Percentiles rank a stretch among this genome's conserved stretches.
phyloP scores from a whole-genome alignment of 805 yeast genomes.

The Monosporozyma solicola region DNA sequence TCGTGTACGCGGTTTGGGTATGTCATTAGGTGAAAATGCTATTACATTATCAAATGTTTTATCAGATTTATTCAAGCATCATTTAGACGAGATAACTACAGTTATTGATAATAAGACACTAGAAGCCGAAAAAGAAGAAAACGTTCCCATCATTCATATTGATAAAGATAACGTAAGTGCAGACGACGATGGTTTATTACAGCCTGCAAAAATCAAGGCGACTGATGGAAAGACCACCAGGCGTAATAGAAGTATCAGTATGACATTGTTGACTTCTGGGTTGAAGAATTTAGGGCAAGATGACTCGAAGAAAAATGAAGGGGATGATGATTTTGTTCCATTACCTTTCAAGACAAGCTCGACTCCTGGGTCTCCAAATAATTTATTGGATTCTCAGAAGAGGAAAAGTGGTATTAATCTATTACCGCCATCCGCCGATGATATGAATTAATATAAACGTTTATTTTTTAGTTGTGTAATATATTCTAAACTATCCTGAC shows the following conservation, averaged over 20 bases:
- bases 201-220: neutral
- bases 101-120: neutral
- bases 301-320: neutral
- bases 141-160: neutral
- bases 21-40: neutral
- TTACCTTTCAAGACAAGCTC: conserved; percentile 18
- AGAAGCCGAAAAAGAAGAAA: neutral
- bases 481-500: neutral
- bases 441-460: neutral
- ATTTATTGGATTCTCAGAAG: neutral
- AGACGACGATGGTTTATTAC: neutral
- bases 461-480: too few relatives aligned
- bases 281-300: neutral
- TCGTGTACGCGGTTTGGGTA: neutral
- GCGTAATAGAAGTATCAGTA: conserved; percentile 1
- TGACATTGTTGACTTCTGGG: neutral
- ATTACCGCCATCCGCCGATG: neutral
- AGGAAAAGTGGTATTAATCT: conserved; percentile 6
- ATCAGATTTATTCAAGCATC: neutral
- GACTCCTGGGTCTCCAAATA: conserved; percentile 5
- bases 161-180: neutral
- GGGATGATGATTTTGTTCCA: conserved; percentile 13
- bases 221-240: neutral
- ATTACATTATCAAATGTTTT: neutral
- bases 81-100: neutral